A percentile compares a stretch with the other conserved stretches of the same genome.
These are phyloP conservation scores for Talaromyces proteolyticus DNA, from an alignment of 495 filamentous ascomycete genomes.

Conservation along the genomic window DNA sequence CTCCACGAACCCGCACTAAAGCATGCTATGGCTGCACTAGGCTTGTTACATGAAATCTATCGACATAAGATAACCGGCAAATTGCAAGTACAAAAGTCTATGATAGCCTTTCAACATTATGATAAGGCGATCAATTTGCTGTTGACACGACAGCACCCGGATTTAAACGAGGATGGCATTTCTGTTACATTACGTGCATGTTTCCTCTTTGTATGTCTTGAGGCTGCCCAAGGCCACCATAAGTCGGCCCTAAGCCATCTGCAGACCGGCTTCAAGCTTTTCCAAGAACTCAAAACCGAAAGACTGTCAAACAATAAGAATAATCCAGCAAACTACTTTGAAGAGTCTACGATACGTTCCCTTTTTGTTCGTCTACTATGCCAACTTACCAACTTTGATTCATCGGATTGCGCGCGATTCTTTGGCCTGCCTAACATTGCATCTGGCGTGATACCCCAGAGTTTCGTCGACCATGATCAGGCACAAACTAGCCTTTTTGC, in stretches of 20 bases:
- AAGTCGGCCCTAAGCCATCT: slow-evolving; percentile 17
- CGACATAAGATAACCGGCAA: slow-evolving; percentile 30
- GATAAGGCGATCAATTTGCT: slow-evolving; percentile 37
- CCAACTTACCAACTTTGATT: slow-evolving; percentile 3
- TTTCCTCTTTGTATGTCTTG: slow-evolving; percentile 44
- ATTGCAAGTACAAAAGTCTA: background rate
- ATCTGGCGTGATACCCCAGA: no score
- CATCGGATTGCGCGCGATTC: slow-evolving; percentile 1
- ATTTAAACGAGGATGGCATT: background rate
- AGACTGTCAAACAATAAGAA: background rate
- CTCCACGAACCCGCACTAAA: slow-evolving; percentile 50
- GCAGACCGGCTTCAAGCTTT: slow-evolving; percentile 13
- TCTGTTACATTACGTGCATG: slow-evolving; percentile 42
- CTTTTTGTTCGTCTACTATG: slow-evolving; percentile 3
- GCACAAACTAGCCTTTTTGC: background rate
- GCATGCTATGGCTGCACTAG: slow-evolving; percentile 58
- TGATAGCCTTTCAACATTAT: slow-evolving; percentile 41
- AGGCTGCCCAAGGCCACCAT: slow-evolving; percentile 21
- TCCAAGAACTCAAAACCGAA: slow-evolving; percentile 7
- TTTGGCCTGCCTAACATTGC: background rate
- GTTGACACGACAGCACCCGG: background rate
- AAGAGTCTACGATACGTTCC: background rate
- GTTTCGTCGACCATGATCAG: background rate
- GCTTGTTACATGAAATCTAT: slow-evolving; percentile 48
- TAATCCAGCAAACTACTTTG: background rate